Evolutionary conservation across 352 stramenopile genomes (phyloP).

Genomic region (Phytophthora agathidicida): DNA sequence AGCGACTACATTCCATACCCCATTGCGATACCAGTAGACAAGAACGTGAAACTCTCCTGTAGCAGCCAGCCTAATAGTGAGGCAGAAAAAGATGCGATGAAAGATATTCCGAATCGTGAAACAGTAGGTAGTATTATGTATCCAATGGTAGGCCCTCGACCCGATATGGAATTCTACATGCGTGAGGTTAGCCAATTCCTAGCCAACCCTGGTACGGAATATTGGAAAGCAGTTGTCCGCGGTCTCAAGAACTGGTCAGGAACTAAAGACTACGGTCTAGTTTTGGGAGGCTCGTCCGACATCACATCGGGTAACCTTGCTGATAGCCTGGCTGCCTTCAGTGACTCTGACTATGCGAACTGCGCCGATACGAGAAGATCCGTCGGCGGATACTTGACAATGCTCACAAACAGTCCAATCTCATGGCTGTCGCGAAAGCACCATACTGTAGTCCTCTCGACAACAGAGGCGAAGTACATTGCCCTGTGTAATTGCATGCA

Average conservation of each 20-base stretch:
- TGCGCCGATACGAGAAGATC: neutral
- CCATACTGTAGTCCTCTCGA: neutral
- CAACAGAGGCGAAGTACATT: neutral
- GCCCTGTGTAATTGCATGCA: neutral
- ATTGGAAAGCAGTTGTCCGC: neutral
- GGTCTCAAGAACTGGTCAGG: neutral
- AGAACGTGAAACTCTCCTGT: neutral
- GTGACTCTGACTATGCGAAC: too few species aligned
- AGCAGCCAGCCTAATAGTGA: neutral
- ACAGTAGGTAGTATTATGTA: neutral
- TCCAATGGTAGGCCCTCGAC: neutral
- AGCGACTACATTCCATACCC: too few species aligned
- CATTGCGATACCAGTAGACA: neutral
- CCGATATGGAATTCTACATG: neutral
- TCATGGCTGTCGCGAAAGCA: neutral
- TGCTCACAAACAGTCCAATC: neutral
- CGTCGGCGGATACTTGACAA: neutral
- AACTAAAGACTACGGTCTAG: neutral
- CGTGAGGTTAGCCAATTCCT: constrained; percentile 4
- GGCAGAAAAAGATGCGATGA: constrained; percentile 1
- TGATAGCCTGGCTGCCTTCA: too few species aligned
- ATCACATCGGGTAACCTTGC: too few species aligned
- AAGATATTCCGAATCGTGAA: neutral
- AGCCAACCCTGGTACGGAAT: neutral
- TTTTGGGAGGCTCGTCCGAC: too few species aligned